Percentiles rank a stretch among this genome's conserved stretches.
phyloP scores from a whole-genome alignment of 768 basidiomycete species.

The Agrocybe chaxingu region DNA sequence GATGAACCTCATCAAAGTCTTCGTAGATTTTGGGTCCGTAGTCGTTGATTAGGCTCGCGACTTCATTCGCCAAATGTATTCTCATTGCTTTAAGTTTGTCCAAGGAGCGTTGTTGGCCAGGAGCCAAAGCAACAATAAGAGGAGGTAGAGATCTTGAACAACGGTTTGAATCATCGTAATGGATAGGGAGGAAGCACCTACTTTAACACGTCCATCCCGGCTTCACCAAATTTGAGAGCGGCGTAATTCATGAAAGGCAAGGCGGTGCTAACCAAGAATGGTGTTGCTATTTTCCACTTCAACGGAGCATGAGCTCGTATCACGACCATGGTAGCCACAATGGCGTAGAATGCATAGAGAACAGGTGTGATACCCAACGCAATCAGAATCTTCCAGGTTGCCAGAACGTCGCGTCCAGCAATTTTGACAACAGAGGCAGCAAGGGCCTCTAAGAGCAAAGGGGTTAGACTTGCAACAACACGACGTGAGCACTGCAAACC shows the following conservation, averaged over 20 bases:
- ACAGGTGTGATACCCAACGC: constrained; percentile 88
- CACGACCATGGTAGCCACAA: constrained; percentile 71
- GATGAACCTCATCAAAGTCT: constrained; percentile 73
- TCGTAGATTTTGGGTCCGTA: constrained; percentile 86
- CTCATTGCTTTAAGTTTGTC: constrained; percentile 74
- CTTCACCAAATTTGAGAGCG: constrained; percentile 95
- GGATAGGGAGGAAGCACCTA: constrained; percentile 32
- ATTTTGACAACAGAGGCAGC: constrained; percentile 95
- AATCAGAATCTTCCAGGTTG: constrained; percentile 96
- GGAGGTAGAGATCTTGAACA: constrained; percentile 78
- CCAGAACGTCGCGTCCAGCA: constrained; percentile 93
- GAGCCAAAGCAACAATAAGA: constrained; percentile 80
- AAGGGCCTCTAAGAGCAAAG: constrained; percentile 69
- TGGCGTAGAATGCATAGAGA: constrained; percentile 79
- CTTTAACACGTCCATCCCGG: constrained; percentile 97
- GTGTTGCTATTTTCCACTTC: constrained; percentile 68
- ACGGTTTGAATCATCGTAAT: background rate
- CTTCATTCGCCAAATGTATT: constrained; percentile 74
- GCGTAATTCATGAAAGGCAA: constrained; percentile 90
- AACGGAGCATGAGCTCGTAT: constrained; percentile 62
- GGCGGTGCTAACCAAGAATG: constrained; percentile 67
- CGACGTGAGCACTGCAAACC: constrained; percentile 36
- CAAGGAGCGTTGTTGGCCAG: constrained; percentile 82
- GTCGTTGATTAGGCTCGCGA: constrained; percentile 80
- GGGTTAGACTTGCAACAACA: background rate